Base-by-base conservation (phyloP, 768 basidiomycete species). In the Lanmaoa rubissima region DNA sequence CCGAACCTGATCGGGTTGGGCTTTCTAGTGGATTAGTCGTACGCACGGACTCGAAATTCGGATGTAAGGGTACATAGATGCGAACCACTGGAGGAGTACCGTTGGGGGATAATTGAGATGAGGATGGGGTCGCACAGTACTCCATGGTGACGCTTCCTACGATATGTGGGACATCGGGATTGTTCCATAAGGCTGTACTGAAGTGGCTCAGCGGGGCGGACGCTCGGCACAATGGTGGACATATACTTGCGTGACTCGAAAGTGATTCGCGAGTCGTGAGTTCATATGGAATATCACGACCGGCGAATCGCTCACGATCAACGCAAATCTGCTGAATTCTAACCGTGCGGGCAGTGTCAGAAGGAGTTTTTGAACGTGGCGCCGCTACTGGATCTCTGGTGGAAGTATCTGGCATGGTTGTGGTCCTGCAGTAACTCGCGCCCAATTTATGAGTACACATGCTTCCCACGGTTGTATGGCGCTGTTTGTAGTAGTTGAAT, bases 21-120 rank as follows among this genome's bases (percentile, higher is more conserved):
- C 82, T 85, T 52, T 87, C 86, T 66, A 86, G 85, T 58, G 86
- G 86, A 16, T 48, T 86, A 38, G 80, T 85, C 53, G 84, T 85
- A 44, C 21, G 62, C 57, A 28, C n/a, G 5, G 54, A 53, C 78
- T 63, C 2, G 21, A 24, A 24, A 2, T 43, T 31, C 24, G 12
- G 13, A 39, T 26, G 55, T 19, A 41, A 24, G 11, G 16, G 1
- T 10, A 6, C 6, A 6, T 4, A 4, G 28, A 6, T 28, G 28
- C 28, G 4, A 28, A 28, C 28, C 2, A 28, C 28, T 24, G 21
- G 3, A 24, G 21, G 21, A 24, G 28, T 28, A 28, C 28, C 28
- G 4, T 28, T 28, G 28, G 28, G 26, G 26, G 26, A 26, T 26
- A n/a, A n/a, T n/a, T n/a, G n/a, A n/a, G n/a, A n/a, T n/a, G n/a